These are phyloP conservation scores for Chlamydomonas reinhardtii DNA, from an alignment of 163 green algal species.

Conservation along the genomic window DNA sequence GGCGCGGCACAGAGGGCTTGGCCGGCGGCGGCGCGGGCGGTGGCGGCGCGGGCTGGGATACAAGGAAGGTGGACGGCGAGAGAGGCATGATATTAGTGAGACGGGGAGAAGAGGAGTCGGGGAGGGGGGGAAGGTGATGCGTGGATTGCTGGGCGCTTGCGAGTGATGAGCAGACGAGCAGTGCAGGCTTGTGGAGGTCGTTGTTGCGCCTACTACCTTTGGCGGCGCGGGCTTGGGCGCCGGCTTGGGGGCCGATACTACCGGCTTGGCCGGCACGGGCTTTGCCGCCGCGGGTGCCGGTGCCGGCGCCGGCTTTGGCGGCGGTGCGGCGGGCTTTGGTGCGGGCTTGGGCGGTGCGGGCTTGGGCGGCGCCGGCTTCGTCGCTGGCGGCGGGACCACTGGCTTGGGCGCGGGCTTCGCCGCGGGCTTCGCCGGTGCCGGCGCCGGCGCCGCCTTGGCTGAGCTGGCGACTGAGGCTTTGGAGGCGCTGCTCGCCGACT, in stretches of 20 bases:
- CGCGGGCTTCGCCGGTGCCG: too few relatives aligned
- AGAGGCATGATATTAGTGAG: too few relatives aligned
- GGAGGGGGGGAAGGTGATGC: too few relatives aligned
- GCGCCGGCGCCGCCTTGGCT: too few relatives aligned
- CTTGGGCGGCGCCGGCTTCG: neutral
- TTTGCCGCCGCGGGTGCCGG: neutral
- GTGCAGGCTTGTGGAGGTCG: too few relatives aligned
- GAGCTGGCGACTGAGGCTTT: too few relatives aligned
- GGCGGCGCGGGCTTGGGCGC: neutral
- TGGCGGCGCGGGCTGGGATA: neutral
- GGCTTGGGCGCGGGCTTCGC: neutral
- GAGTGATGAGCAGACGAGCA: too few relatives aligned
- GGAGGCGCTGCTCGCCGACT: too few relatives aligned
- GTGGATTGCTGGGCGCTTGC: too few relatives aligned
- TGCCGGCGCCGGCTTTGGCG: neutral
- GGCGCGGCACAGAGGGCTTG: neutral
- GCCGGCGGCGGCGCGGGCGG: neutral
- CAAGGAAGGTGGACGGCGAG: too few relatives aligned
- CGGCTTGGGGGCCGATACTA: neutral
- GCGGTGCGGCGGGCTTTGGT: conserved; percentile 18
- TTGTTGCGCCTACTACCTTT: too few relatives aligned
- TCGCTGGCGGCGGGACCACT: neutral
- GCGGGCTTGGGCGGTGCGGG: neutral
- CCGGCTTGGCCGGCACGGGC: neutral
- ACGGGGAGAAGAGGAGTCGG: too few relatives aligned